Evolutionary conservation across 768 basidiomycete species (phyloP), one percentile per base, ranked within the genome.

Genomic region (Leucocoprinus sp.): DNA sequence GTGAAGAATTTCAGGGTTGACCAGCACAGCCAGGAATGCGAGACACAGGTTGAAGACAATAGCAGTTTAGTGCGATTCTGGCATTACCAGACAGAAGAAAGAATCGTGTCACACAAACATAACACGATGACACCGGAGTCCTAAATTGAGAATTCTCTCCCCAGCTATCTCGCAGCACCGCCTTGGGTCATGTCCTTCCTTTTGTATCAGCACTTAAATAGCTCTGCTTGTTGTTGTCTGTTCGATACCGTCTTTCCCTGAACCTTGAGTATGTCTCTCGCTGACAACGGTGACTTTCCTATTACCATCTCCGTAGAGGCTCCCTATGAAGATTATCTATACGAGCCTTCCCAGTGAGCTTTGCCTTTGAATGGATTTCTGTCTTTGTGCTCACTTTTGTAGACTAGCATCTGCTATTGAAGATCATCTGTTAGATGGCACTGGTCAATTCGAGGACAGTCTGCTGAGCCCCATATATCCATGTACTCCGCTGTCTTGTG

Each of bases 221-320:
- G 31, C 9, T 8, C 31, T 11, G 31, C 9, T 31, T 42, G 41
- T 29, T 31, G 29, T 42, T 42, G 28, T 8, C 29, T 31, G 27
- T 22, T 14, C 11, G 11, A n/a, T 11, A n/a, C n/a, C 11, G 14
- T 19, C 17, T 18, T 22, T 28, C 35, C 36, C 46, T n/a, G n/a
- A n/a, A n/a, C n/a, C n/a, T n/a, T n/a, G n/a, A n/a, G n/a, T n/a
- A 37, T 19, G 19, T 5, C 44, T n/a, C 29, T 11, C 6, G 12
- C 18, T 17, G 19, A 37, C 21, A 17, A 37, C 17, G 37, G 38
- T 14, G 26, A 19, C 22, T n/a, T n/a, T 17, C 19, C 18, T 24
- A 36, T 42, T 15, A 35, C 40, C 24, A 28, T 42, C 39, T 36
- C 46, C 19, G 31, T 48, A 8, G 44, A 29, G 21, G 18, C 37